These are phyloP conservation scores for Leccinellum luteum DNA, from an alignment of 768 basidiomycete genomes.

Conservation along the genomic window DNA sequence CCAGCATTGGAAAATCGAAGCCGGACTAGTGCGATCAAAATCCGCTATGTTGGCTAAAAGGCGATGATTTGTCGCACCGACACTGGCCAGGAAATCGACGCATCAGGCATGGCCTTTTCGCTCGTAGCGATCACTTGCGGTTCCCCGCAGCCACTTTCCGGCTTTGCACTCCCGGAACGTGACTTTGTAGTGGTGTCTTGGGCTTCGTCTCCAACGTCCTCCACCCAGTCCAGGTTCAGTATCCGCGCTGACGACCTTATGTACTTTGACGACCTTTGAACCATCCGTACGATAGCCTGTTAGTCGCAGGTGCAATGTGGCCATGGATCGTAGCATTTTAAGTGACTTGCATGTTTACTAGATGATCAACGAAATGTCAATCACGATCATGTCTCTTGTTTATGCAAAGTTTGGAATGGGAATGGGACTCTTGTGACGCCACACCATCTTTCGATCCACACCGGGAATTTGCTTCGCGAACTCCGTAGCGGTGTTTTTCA, in stretches of 20 bases:
- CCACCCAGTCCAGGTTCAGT: conserved; percentile 14
- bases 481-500: conserved; percentile 25
- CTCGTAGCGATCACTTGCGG: conserved; percentile 21
- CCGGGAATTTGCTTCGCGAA: not conserved
- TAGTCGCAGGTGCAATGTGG: conserved; percentile 7
- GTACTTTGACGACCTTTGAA: conserved; percentile 27
- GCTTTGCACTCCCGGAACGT: conserved; percentile 16
- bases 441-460: not conserved
- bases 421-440: too few species aligned
- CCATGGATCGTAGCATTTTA: conserved; percentile 9
- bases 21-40: conserved; percentile 68
- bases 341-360: conserved; percentile 9
- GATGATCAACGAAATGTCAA: not conserved
- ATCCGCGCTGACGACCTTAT: conserved; percentile 21
- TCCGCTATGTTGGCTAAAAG: conserved; percentile 67
- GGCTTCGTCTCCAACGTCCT: conserved; percentile 10
- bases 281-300: conserved; percentile 6
- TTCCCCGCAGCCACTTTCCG: conserved; percentile 17
- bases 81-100: conserved; percentile 15
- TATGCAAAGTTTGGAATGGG: not conserved
- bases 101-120: conserved; percentile 21
- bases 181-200: conserved; percentile 15
- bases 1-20: conserved; percentile 69
- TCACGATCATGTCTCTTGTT: not conserved
- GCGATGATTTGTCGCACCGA: conserved; percentile 12